Percentiles rank a stretch among this genome's conserved stretches.
Evolutionary conservation across 2,329 filamentous ascomycete genomes (phyloP).

Genomic region (Chaetomiaceae sp.): DNA sequence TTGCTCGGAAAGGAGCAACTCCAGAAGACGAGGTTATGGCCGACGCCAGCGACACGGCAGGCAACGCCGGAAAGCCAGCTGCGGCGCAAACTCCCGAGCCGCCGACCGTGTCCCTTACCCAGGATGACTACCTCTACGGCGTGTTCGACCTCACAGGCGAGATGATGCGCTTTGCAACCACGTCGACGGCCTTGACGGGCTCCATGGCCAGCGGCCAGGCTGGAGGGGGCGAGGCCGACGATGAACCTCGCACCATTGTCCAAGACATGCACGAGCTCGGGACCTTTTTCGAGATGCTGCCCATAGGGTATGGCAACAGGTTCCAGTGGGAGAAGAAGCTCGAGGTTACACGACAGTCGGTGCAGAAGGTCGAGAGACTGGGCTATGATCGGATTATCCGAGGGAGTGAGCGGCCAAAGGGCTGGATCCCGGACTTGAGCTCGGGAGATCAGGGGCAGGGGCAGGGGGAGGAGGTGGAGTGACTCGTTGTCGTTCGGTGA

Average conservation of each 20-base stretch:
- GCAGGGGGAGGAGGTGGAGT: conserved; percentile 16
- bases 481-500: neutral
- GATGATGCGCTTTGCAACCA: conserved; percentile 94
- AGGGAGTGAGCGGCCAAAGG: conserved; percentile 81
- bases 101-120: conserved; percentile 56
- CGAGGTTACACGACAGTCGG: conserved; percentile 78
- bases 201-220: conserved; percentile 37
- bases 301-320: conserved; percentile 48
- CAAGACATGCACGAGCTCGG: conserved; percentile 76
- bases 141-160: conserved; percentile 93
- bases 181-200: conserved; percentile 73
- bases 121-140: conserved; percentile 84
- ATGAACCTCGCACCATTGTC: conserved; percentile 57
- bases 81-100: neutral
- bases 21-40: conserved; percentile 24
- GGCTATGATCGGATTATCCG: conserved; percentile 84
- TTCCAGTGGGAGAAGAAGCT: conserved; percentile 69
- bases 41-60: conserved; percentile 30
- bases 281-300: conserved; percentile 69
- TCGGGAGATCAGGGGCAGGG: conserved; percentile 20
- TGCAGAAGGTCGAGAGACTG: conserved; percentile 88
- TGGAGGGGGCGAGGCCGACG: conserved; percentile 26
- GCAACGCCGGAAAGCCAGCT: conserved; percentile 30
- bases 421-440: conserved; percentile 79
- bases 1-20: conserved; percentile 31